Conservation (phyloP, 371 early-diverging fungal species). For the Mortierella sp. region DNA sequence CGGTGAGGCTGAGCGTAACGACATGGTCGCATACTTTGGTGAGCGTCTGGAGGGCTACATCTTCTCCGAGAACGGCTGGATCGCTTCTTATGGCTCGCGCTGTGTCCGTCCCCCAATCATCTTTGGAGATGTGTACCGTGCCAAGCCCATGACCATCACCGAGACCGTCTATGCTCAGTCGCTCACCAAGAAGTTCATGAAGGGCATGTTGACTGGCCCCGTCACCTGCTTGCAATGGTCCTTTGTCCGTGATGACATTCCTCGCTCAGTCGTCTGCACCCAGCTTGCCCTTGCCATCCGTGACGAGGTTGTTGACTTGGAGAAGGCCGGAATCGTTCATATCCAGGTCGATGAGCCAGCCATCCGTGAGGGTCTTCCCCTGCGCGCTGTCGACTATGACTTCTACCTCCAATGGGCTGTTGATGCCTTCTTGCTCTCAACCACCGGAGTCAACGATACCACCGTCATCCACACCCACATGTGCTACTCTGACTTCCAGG, state of each 20-base stretch:
- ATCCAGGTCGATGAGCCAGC: conserved; percentile 99
- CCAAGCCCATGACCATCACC: conserved; percentile 91
- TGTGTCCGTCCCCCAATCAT: conserved; percentile 94
- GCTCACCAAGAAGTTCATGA: conserved; percentile 86
- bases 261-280: conserved; percentile 82
- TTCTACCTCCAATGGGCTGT: conserved; percentile 96
- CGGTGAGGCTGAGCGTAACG: conserved; percentile 96
- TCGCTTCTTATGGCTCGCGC: conserved; percentile 96
- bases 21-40: conserved; percentile 98
- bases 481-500: conserved; percentile 98
- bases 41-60: conserved; percentile 89
- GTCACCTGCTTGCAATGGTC: conserved; percentile 97
- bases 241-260: conserved; percentile 96
- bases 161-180: conserved; percentile 87
- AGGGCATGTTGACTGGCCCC: conserved; percentile 97
- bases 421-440: conserved; percentile 91
- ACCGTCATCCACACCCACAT: conserved; percentile 98
- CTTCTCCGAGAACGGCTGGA: conserved; percentile 96
- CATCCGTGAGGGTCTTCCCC: conserved; percentile 97
- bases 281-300: conserved; percentile 97
- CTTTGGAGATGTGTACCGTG: conserved; percentile 93
- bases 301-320: conserved; percentile 95
- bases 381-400: conserved; percentile 88
- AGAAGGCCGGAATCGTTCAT: conserved; percentile 89
- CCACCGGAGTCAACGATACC: conserved; percentile 85